phyloP scores from a whole-genome alignment of 164 flowering plant genomes.

The Saururus chinensis region DNA sequence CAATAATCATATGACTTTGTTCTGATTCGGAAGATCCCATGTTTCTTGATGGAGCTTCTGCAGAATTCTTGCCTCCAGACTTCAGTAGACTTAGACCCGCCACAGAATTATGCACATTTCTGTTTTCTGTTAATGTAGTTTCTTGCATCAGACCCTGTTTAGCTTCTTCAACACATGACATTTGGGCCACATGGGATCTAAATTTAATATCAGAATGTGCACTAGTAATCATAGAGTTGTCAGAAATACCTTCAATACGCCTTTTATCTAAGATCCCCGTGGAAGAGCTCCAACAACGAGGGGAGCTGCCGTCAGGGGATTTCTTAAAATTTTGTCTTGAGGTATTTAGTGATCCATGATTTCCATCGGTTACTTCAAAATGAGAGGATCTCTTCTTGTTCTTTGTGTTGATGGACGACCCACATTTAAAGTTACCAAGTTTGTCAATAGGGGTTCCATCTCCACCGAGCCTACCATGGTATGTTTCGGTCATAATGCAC shows the following conservation, averaged over 20 bases:
- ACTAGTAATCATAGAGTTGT: conserved; percentile 1
- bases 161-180: conserved; percentile 10
- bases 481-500: neutral
- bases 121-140: conserved; percentile 25
- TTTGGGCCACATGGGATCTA: conserved; percentile 9
- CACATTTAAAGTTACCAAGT: neutral
- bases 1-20: neutral
- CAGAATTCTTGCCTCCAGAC: conserved; percentile 5
- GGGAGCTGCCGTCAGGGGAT: conserved; percentile 20
- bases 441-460: neutral
- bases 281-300: conserved; percentile 13
- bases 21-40: conserved; percentile 11
- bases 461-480: neutral
- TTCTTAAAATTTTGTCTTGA: conserved; percentile 30
- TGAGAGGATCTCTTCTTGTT: conserved; percentile 15
- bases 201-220: conserved; percentile 4
- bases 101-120: conserved; percentile 18
- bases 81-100: conserved; percentile 19
- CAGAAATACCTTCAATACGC: conserved; percentile 4
- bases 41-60: conserved; percentile 8
- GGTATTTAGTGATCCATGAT: conserved; percentile 17
- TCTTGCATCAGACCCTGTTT: conserved; percentile 11
- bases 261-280: conserved; percentile 7
- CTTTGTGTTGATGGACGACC: conserved; percentile 9
- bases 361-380: conserved; percentile 16